Evolutionary conservation across 495 filamentous ascomycete genomes (phyloP), one percentile per base, ranked within the genome.

Genomic region (Penicillium daleae): DNA sequence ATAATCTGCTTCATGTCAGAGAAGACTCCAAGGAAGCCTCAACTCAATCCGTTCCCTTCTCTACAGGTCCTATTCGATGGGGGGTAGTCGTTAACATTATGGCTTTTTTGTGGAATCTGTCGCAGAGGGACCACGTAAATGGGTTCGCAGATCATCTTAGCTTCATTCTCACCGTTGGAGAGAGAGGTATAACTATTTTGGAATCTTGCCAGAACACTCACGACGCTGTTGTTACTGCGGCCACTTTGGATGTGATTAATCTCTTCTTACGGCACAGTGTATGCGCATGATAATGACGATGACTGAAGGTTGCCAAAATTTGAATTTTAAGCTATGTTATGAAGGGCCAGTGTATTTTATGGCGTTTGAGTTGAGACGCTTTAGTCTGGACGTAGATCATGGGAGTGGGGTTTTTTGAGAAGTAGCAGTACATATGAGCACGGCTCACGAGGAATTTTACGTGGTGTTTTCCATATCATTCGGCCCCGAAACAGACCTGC

Each of bases 11-110:
- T 57, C 1, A 44, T n/a, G 19, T 46, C 21, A 46, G 37, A 57
- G 37, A 40, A 57, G 24, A 19, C 31, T 57, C 55, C 37, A 42
- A 46, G 22, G 37, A 32, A 57, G 33, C 33, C 35, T 56, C 33
- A 57, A 57, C n/a, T 57, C 35, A 57, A 57, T 42, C 13, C 55
- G 55, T 57, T 57, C 10, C 5, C 1, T 57, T 44, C 35, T 57
- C 55, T 39, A 29, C 7, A 44, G 2, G 9, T 52, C 26, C 19
- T 52, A 32, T 32, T 52, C 49, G 12, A n/a, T 2, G 6, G 49
- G 49, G 29, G 3, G 49, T 52, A 32, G 26, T 52, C 12, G 9
- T 32, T 32, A 32, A n/a, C 22, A 29, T 51, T 10, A 51, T 51
- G 48, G 29, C 48, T 51, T 29, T 51, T 51, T 24, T 0, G 48